Conservation (phyloP, 106 monocot species). For the Dendrobium officinale region DNA sequence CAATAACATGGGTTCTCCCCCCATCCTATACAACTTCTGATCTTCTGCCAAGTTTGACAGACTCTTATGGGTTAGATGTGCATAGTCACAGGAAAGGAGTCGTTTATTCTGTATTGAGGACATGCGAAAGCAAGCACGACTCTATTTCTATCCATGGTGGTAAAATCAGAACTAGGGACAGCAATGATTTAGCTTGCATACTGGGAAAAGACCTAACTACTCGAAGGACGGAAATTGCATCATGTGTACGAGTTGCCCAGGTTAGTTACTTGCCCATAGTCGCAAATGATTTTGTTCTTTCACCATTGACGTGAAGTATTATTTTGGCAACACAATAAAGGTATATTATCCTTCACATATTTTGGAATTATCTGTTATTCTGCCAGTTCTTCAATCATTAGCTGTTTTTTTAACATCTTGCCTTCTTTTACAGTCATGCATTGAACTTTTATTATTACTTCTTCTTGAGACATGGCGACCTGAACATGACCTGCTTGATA, state of each 20-base stretch:
- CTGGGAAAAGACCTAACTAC: conserved; percentile 64
- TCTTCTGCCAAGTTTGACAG: conserved; percentile 44
- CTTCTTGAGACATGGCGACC: not conserved
- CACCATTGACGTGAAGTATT: not conserved
- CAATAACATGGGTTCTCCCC: conserved; percentile 85
- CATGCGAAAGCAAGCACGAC: conserved; percentile 39
- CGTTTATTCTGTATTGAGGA: conserved; percentile 58
- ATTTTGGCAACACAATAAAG: not conserved
- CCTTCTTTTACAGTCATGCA: not conserved
- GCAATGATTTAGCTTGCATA: conserved; percentile 61
- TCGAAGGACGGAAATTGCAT: conserved; percentile 79
- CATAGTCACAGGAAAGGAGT: conserved; percentile 19
- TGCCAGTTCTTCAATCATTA: not conserved
- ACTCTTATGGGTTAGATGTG: conserved; percentile 19
- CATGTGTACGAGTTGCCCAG: conserved; percentile 82
- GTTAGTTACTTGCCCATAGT: conserved; percentile 30
- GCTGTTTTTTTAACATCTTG: not conserved
- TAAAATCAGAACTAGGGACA: conserved; percentile 66
- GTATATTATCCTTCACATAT: not conserved
- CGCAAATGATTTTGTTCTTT: not conserved
- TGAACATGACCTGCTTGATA: not conserved
- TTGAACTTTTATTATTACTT: not conserved
- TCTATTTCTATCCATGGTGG: conserved; percentile 46
- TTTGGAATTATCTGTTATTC: not conserved
- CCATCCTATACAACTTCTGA: conserved; percentile 77